Percentiles rank a stretch among this genome's conserved stretches.
Conservation (phyloP, 116 monocot species). For the Papilionanthe hybrid region DNA sequence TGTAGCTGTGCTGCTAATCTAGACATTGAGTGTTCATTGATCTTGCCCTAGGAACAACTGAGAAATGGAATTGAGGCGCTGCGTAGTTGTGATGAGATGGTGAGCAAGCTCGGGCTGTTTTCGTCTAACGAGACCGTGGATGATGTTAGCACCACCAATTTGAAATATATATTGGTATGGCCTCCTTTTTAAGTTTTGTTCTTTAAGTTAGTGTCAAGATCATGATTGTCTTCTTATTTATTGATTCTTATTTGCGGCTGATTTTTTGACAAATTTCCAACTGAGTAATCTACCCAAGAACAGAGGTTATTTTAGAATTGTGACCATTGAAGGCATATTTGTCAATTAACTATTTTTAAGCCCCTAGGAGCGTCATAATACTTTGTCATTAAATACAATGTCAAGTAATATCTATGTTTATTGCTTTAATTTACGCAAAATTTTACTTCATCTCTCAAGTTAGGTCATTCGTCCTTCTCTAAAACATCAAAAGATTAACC, state of each 20-base stretch:
- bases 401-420: no score
- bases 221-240: neutral
- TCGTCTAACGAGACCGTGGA: conserved; percentile 86
- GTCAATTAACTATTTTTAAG: no score
- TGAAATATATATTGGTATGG: conserved; percentile 84
- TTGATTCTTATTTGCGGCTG: neutral
- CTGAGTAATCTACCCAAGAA: no score
- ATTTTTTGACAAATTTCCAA: neutral
- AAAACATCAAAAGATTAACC: no score
- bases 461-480: no score
- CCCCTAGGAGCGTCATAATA: no score
- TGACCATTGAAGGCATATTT: no score
- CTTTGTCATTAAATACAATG: no score
- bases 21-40: neutral
- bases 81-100: conserved; percentile 72
- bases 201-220: neutral
- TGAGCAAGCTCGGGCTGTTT: conserved; percentile 88
- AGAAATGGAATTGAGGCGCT: conserved; percentile 60
- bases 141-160: conserved; percentile 85
- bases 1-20: neutral
- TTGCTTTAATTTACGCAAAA: no score
- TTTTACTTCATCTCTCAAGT: no score
- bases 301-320: no score
- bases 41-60: conserved; percentile 48
- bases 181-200: neutral